phyloP scores from a whole-genome alignment of 345 rosid genomes.

The Brassica juncea region DNA sequence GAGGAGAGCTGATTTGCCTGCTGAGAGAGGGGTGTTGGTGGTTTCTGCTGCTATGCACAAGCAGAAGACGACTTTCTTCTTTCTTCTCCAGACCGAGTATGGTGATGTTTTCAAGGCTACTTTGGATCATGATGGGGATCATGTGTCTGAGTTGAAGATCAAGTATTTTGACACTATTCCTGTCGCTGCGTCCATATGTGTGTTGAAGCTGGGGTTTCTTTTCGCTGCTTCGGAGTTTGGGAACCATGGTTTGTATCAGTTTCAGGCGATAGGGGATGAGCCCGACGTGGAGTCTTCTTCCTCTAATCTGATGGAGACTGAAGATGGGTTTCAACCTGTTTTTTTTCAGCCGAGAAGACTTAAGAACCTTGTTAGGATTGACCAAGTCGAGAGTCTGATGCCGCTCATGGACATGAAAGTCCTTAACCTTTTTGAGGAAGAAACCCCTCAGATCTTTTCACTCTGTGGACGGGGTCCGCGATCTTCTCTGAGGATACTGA shows the following conservation, averaged over 20 bases:
- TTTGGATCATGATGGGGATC: conserved; percentile 68
- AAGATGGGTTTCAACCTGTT: conserved; percentile 94
- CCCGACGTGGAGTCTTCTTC: conserved; percentile 94
- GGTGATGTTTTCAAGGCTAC: conserved; percentile 95
- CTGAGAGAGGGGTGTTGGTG: conserved; percentile 88
- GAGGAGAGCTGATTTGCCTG: conserved; percentile 86
- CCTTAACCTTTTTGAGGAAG: conserved; percentile 90
- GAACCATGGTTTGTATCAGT: conserved; percentile 92
- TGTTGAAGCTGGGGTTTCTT: conserved; percentile 82
- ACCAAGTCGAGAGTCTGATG: conserved; percentile 96
- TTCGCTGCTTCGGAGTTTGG: conserved; percentile 97
- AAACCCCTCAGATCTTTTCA: conserved; percentile 88
- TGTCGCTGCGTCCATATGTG: conserved; percentile 80
- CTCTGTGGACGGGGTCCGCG: conserved; percentile 98
- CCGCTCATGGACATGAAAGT: conserved; percentile 97
- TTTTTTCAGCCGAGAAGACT: conserved; percentile 92
- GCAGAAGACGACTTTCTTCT: conserved; percentile 91
- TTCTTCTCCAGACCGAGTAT: conserved; percentile 92
- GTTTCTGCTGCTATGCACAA: conserved; percentile 87
- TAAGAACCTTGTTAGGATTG: conserved; percentile 92
- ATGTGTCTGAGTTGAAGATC: conserved; percentile 79
- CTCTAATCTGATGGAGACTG: conserved; percentile 87
- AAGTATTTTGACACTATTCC: conserved; percentile 97
- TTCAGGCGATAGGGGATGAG: conserved; percentile 87
- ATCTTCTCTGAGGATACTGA: conserved; percentile 83